phyloP scores from a whole-genome alignment of 2,329 filamentous ascomycete genomes.

The Verticillium tricorpus region DNA sequence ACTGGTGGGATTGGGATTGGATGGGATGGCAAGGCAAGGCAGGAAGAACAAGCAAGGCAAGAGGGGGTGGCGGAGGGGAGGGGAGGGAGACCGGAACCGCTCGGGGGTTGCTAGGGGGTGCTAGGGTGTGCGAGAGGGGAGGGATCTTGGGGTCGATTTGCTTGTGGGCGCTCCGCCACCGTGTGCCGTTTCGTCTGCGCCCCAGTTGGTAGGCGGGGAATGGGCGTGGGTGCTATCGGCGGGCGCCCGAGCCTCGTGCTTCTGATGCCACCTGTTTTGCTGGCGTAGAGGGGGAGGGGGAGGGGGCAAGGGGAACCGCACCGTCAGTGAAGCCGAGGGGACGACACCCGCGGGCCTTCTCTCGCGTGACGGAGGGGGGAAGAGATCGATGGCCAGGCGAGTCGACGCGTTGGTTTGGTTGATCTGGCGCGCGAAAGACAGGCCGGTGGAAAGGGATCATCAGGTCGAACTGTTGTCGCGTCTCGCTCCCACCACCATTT shows the following conservation, averaged over 20 bases:
- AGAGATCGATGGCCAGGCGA: background rate
- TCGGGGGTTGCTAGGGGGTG: background rate
- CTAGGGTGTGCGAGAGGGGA: background rate
- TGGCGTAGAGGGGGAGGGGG: background rate
- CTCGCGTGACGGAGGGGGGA: background rate
- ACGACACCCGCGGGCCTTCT: background rate
- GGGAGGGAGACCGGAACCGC: background rate
- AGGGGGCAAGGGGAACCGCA: background rate
- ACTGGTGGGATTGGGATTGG: background rate
- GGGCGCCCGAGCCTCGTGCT: background rate
- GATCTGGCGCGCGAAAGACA: background rate
- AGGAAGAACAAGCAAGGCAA: too few relatives aligned
- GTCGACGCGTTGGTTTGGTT: background rate
- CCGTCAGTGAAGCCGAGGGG: too few relatives aligned
- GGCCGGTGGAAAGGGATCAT: too few relatives aligned
- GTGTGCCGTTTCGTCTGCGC: slow-evolving; percentile 2
- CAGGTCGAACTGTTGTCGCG: too few relatives aligned
- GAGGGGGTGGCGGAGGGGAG: background rate
- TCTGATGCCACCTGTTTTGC: background rate
- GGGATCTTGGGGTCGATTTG: background rate
- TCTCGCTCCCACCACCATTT: background rate
- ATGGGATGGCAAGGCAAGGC: background rate
- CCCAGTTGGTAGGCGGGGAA: background rate
- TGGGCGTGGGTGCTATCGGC: slow-evolving; percentile 2
- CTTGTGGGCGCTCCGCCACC: slow-evolving; percentile 1